Evolutionary conservation across 257 asterid species (phyloP), one percentile per base, ranked within the genome.

Genomic region (Scutellaria galericulata): DNA sequence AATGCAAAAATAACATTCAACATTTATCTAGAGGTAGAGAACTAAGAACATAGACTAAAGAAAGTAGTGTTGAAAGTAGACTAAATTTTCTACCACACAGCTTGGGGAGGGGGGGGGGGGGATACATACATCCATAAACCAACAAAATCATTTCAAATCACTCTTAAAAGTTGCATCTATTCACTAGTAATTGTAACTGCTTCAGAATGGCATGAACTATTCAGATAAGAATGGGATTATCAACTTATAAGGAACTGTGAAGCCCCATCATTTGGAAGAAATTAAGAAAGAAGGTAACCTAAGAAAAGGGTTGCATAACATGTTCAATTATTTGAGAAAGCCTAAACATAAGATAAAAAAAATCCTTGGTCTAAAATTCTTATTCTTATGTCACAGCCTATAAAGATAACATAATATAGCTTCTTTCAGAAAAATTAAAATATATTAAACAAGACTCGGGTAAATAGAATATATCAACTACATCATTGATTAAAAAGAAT

Each of bases 401-500:
- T 22, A 9, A 0, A 50, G 44, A 60, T 60, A 10, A 60, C 31
- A 18, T 13, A 58, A 22, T 57, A 12, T 1, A 63, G 24, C 27
- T 39, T 51, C n/a, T 3, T 40, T 72, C 31, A 58, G 12, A 13
- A 63, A 64, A 52, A 68, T 51, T 39, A 47, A 14, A 68, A 13
- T 42, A n/a, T 12, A 45, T 57, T 2, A 56, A 78, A 62, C 18
- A 37, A 31, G 27, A 57, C 55, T 37, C 61, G 44, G 48, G 54
- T n/a, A 37, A 48, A 67, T 7, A 73, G 51, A 48, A 45, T 45
- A 70, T 53, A 72, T 55, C 62, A 63, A 45, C 44, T 57, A 74
- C 41, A 46, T 31, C 45, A 14, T 67, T 42, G 42, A 51, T 51
- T 14, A 27, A 39, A 45, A 18, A 56, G 56, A 35, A 39, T 39